Evolutionary conservation across 768 basidiomycete genomes (phyloP), one percentile per base, ranked within the genome.

Genomic region (Pleurotus ostreatus): DNA sequence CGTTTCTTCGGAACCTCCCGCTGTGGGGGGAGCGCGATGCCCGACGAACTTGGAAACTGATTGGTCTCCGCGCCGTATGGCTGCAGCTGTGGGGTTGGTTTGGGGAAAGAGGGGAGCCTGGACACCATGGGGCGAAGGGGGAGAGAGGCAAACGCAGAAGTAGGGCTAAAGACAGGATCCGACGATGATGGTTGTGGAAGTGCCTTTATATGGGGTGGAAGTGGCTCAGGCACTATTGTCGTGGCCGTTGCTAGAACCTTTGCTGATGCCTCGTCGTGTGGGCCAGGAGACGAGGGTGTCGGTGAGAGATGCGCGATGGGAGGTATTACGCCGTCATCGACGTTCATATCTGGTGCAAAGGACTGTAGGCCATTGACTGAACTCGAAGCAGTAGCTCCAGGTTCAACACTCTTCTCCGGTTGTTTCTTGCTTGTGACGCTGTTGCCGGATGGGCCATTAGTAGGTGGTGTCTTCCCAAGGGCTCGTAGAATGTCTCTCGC

Each of bases 401-500:
- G n/a, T 5, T 15, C 8, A n/a, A 9, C n/a, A 7, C n/a, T 22
- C 20, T 12, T 44, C 12, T 44, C 41, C 5, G 20, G n/a, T 5
- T 12, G n/a, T 22, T 44, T 18, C 20, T n/a, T 4, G 20, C 20
- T 2, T 22, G 6, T n/a, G 41, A 44, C 20, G 20, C 8, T 12
- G n/a, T 16, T 8, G 11, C 2, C 5, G 20, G n/a, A 16, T n/a
- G 11, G n/a, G 41, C 5, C 41, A 3, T 44, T n/a, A n/a, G 2
- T 38, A 20, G 30, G 5, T 4, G 40, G 23, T 20, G 61, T 58
- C 45, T 59, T 58, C 15, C 78, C 77, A 3, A 87, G 71, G 5
- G 83, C 80, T 44, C 74, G 75, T 18, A 88, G 60, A 45, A 88
- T 70, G 65, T 85, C 83, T 44, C 71, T 75, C 2, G 85, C 85